These are phyloP conservation scores for Colletotrichum navitas DNA, from an alignment of 2,329 filamentous ascomycete species.

Conservation along the genomic window DNA sequence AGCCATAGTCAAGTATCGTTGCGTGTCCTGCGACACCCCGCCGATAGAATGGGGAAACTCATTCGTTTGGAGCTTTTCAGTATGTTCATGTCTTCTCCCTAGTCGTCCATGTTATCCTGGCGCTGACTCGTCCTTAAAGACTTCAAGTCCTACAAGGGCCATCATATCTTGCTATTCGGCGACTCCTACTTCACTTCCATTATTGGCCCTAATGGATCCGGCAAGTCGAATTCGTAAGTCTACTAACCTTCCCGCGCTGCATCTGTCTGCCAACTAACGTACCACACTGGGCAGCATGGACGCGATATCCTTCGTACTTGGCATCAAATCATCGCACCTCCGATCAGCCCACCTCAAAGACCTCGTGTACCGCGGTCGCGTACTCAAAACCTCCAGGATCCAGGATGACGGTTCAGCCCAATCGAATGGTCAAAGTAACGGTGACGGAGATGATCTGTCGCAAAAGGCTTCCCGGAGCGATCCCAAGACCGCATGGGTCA, in stretches of 20 bases:
- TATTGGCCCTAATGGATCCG: constrained; percentile 99
- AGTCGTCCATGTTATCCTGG: neutral
- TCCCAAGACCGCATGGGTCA: constrained; percentile 96
- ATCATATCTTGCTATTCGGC: constrained; percentile 93
- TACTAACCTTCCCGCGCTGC: constrained; percentile 10
- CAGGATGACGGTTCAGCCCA: constrained; percentile 88
- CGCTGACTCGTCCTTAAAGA: constrained; percentile 63
- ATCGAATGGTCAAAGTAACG: constrained; percentile 70
- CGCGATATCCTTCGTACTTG: constrained; percentile 97
- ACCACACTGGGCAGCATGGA: constrained; percentile 80
- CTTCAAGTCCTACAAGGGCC: constrained; percentile 99
- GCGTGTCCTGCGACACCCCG: constrained; percentile 27
- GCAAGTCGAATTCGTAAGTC: constrained; percentile 94
- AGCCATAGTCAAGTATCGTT: constrained; percentile 12
- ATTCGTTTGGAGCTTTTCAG: constrained; percentile 95
- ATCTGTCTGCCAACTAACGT: constrained; percentile 43
- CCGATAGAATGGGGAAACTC: constrained; percentile 88
- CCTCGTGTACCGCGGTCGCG: constrained; percentile 93
- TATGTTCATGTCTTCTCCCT: constrained; percentile 59
- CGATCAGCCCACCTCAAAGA: constrained; percentile 95
- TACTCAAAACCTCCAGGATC: constrained; percentile 91
- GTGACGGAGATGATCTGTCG: constrained; percentile 68
- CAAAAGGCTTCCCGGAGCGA: constrained; percentile 80
- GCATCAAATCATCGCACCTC: constrained; percentile 98
- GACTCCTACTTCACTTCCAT: constrained; percentile 99